Evolutionary conservation across 2,329 filamentous ascomycete species (phyloP).

Genomic region (Incumbomyces lentus): DNA sequence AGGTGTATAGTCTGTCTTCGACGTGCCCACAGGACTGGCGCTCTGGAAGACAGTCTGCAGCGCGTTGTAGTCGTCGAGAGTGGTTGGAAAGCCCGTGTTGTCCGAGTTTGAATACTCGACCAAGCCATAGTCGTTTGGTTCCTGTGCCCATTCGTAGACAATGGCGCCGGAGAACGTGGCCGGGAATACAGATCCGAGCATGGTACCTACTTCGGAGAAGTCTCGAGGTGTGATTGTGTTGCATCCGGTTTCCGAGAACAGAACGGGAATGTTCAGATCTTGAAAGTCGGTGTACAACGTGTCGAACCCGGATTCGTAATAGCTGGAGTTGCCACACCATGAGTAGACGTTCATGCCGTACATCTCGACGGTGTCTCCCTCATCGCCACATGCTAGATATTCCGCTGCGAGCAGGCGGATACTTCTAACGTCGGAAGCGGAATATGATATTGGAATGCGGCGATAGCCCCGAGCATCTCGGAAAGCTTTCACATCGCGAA

Average conservation of each 20-base stretch:
- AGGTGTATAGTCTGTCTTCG: not conserved
- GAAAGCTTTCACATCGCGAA: slow-evolving; percentile 72
- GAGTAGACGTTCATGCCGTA: slow-evolving; percentile 77
- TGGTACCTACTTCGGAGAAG: slow-evolving; percentile 54
- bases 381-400: slow-evolving; percentile 66
- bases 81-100: slow-evolving; percentile 40
- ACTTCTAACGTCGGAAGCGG: slow-evolving; percentile 68
- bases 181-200: slow-evolving; percentile 63
- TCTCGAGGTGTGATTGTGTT: slow-evolving; percentile 26
- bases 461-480: slow-evolving; percentile 64
- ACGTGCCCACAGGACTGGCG: not conserved
- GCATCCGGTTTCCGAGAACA: slow-evolving; percentile 81
- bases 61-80: not conserved
- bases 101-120: slow-evolving; percentile 58
- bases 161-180: slow-evolving; percentile 62
- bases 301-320: slow-evolving; percentile 56
- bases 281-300: slow-evolving; percentile 55
- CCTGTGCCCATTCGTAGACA: slow-evolving; percentile 59
- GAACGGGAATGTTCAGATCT: slow-evolving; percentile 66
- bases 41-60: not conserved
- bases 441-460: slow-evolving; percentile 71
- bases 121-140: slow-evolving; percentile 56
- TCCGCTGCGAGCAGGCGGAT: slow-evolving; percentile 53
- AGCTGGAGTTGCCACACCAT: slow-evolving; percentile 53
- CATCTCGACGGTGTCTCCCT: slow-evolving; percentile 61